Percentiles rank a stretch among this genome's conserved stretches.
Conservation (phyloP, 495 filamentous ascomycete genomes). For the Aspergillus heteromorphus region DNA sequence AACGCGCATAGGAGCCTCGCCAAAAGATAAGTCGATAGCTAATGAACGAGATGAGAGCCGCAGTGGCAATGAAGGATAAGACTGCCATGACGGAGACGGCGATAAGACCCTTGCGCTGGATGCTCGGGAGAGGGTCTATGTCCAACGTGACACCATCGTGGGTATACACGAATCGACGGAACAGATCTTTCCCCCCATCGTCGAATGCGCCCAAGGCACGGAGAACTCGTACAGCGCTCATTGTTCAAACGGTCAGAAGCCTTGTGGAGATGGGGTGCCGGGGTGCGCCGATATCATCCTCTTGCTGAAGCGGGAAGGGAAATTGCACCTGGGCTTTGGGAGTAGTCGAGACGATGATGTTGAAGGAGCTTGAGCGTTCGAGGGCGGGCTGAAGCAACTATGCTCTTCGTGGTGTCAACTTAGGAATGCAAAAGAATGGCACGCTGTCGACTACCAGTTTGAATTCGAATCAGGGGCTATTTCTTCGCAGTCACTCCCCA, state of each 20-base stretch:
- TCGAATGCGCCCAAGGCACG: conserved; percentile 16
- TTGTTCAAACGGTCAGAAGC: conserved; percentile 19
- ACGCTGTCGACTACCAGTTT: neutral
- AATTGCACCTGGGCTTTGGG: neutral
- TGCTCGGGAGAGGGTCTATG: conserved; percentile 44
- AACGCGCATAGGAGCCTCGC: conserved; percentile 41
- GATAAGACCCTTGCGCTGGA: conserved; percentile 47
- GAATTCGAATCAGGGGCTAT: neutral
- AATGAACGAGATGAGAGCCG: conserved; percentile 48
- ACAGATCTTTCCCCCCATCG: conserved; percentile 13
- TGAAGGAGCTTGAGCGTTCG: neutral
- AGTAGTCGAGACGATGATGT: neutral
- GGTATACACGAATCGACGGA: conserved; percentile 18
- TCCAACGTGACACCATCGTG: conserved; percentile 12
- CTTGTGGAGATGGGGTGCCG: neutral
- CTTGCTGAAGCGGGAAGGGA: neutral
- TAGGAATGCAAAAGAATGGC: neutral
- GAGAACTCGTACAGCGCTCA: conserved; percentile 24
- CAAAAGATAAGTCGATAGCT: conserved; percentile 55
- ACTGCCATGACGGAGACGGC: conserved; percentile 53
- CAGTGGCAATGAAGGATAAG: conserved; percentile 53
- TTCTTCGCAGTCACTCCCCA: neutral
- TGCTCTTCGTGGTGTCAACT: neutral
- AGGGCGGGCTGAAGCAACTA: neutral
- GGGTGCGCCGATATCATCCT: conserved; percentile 9